Base-by-base conservation (phyloP, 2,329 filamentous ascomycete genomes). In the Hypoxylon sp. region DNA sequence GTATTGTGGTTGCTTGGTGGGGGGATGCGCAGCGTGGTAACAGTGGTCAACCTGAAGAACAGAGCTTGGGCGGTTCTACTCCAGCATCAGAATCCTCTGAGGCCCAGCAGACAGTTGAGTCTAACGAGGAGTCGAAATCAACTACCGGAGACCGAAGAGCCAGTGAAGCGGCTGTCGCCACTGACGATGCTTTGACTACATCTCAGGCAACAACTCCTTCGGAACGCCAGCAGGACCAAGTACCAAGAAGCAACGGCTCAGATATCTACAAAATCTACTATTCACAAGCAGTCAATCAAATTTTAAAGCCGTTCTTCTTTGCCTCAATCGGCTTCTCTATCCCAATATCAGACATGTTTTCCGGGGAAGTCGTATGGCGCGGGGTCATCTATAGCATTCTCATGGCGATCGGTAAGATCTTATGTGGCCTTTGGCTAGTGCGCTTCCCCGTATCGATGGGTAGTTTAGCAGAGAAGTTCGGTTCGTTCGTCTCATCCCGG, bases 321-420 rank as follows among this genome's bases (percentile, higher is more conserved):
- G 91, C 86, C 0, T 88, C 86, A 0, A 91, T 95, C 36, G 92
- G 92, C 0, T 94, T 95, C 75, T 90, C 92, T 0, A 91, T 96
- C 1, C 92, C 92, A 0, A 90, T 95, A 30, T 87, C 85, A 0
- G 80, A 87, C 5, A 89, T 96, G 83, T 95, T 94, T 72, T 76
- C 77, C 0, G 86, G 86, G 0, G 74, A 80, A 0, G 83, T 92
- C 0, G 79, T 94, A 1, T 96, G 91, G 92, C 87, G 88, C 10
- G 92, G 92, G 0, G 68, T 94, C 0, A 84, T 94, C 0, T 96
- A 94, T 73, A 84, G 90, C 0, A 69, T 90, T 0, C 79, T 96
- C 2, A 96, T 96, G 92, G 75, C 84, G 0, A 55, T 92, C 1
- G 84, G 80, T 2, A 92, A 92, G 73, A 67, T 90, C 1, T 60